Conservation (phyloP, 306 rosid species). For the Cercis canadensis region DNA sequence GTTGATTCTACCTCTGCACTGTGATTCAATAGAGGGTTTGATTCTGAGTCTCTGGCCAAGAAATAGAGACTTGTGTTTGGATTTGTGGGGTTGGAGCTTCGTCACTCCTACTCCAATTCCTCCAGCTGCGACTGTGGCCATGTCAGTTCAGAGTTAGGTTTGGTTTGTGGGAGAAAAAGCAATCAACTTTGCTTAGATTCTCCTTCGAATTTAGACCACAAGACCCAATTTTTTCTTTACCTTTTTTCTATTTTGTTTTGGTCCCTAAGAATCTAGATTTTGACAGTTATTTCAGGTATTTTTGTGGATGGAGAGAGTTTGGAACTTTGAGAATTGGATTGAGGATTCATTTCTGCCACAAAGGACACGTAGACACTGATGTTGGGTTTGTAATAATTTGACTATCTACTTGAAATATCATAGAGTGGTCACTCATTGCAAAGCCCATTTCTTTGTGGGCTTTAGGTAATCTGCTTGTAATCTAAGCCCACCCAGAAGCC, state of each 20-base stretch:
- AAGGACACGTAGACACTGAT: constrained; percentile 37
- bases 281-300: constrained; percentile 53
- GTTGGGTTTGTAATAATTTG: not conserved
- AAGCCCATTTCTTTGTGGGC: too few relatives aligned
- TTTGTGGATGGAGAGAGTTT: constrained; percentile 62
- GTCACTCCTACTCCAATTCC: constrained; percentile 61
- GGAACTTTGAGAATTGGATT: constrained; percentile 39
- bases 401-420: too few relatives aligned
- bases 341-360: constrained; percentile 46
- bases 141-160: constrained; percentile 33
- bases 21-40: constrained; percentile 40
- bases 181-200: constrained; percentile 17
- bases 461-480: too few relatives aligned
- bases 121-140: constrained; percentile 67
- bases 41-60: constrained; percentile 60
- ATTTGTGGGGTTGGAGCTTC: constrained; percentile 55
- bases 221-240: not conserved
- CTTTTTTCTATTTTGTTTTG: not conserved
- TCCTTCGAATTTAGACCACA: constrained; percentile 57
- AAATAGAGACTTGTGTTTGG: constrained; percentile 61
- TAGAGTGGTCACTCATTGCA: too few relatives aligned
- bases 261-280: not conserved
- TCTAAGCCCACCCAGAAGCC: too few relatives aligned
- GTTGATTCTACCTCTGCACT: constrained; percentile 14
- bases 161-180: constrained; percentile 31